These are phyloP conservation scores for Phytophthora boehmeriae DNA, from an alignment of 352 stramenopile species.

Conservation along the genomic window DNA sequence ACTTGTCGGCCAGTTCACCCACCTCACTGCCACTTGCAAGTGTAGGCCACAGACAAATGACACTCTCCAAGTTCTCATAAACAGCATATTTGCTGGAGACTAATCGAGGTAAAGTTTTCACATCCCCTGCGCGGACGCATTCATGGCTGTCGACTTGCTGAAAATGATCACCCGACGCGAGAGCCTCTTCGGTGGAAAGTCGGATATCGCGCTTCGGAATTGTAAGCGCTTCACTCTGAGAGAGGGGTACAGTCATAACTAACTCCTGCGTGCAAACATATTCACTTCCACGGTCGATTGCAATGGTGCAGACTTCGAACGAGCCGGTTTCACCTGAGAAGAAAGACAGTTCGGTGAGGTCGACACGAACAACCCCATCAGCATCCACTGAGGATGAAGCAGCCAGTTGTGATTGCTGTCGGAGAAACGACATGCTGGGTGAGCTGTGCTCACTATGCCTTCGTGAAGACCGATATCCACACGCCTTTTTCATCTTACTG, in stretches of 20 bases:
- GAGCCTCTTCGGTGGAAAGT: slow-evolving; percentile 30
- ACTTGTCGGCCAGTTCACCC: slow-evolving; percentile 26
- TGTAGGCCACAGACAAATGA: slow-evolving; percentile 39
- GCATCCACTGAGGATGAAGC: slow-evolving; percentile 17
- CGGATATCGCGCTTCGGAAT: slow-evolving; percentile 37
- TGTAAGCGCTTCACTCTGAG: neutral
- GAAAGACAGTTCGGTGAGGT: slow-evolving; percentile 18
- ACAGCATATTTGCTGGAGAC: slow-evolving; percentile 47
- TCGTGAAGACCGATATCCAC: neutral
- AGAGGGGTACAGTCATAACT: slow-evolving; percentile 22
- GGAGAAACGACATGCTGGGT: slow-evolving; percentile 44
- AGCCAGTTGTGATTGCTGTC: slow-evolving; percentile 27
- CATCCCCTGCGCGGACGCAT: slow-evolving; percentile 28
- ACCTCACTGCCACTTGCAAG: slow-evolving; percentile 25
- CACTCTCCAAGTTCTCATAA: slow-evolving; percentile 40
- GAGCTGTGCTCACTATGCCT: neutral
- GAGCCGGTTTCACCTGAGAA: slow-evolving; percentile 20
- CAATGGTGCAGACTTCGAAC: slow-evolving; percentile 46
- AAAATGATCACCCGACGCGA: slow-evolving; percentile 36
- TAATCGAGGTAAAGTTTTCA: slow-evolving; percentile 27
- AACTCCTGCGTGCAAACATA: slow-evolving; percentile 30
- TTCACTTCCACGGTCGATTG: slow-evolving; percentile 27
- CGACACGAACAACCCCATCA: slow-evolving; percentile 24
- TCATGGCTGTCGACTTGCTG: slow-evolving; percentile 45
- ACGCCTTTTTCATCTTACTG: neutral